Base-by-base conservation (phyloP, 768 basidiomycete genomes). In the Phylloporus arenicola region DNA sequence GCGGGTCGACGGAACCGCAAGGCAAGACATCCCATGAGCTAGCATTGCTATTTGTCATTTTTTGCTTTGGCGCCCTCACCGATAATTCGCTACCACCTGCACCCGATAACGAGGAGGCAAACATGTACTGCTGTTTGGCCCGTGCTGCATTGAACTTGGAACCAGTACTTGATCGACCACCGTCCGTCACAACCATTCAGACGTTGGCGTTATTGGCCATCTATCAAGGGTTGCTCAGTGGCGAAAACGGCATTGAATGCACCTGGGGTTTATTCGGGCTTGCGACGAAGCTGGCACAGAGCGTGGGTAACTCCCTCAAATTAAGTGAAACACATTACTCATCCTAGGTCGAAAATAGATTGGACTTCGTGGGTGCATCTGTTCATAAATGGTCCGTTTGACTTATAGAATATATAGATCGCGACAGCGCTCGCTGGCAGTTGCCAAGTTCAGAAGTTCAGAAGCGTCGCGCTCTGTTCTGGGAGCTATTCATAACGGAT, bases 401-500 rank as follows among this genome's bases (percentile, higher is more conserved):
- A 22, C 56, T 69, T n/a, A 68, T 17, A 25, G n/a, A 35, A n/a
- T 24, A 2, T 19, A 38, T 48, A 86, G 84, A 87, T 57, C 82
- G 83, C 8, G 84, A 87, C 60, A 83, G 82, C 60, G 84, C 84
- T 6, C 74, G 85, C 27, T 87, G 84, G 83, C 77, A 79, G 33
- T 64, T 87, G 17, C 55, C 77, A 6, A 74, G 75, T 3, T 71
- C 75, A 1, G 84, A 84, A 58, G 81, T 86, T 5, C 83, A 87
- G 68, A 85, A 85, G 62, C 77, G 85, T 4, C 76, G 84, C 27
- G 77, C 81, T 1, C 62, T 86, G 20, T 86, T 86, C 57, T 86
- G 85, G 85, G 84, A 87, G 53, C 52, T 86, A 25, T 85, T 84
- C 57, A 82, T 85, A 55, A 83, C 84, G 0, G 84, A 86, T 61